These are phyloP conservation scores for Venturia effusa DNA, from an alignment of 2,329 filamentous ascomycete species.

Conservation along the genomic window DNA sequence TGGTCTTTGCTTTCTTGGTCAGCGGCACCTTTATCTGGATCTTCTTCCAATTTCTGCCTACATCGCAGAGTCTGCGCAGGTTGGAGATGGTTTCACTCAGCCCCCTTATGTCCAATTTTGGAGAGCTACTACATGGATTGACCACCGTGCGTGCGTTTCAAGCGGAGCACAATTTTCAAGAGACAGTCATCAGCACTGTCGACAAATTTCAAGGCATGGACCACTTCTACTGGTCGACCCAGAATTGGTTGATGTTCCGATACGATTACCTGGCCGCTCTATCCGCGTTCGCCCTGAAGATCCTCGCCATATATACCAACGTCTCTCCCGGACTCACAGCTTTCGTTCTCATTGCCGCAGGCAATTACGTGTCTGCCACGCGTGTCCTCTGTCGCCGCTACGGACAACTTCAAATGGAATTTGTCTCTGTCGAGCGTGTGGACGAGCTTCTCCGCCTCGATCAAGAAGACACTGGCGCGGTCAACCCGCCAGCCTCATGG, in stretches of 20 bases:
- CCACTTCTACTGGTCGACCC: constrained; percentile 84
- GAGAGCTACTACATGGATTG: constrained; percentile 72
- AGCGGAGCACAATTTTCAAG: constrained; percentile 69
- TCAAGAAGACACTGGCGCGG: constrained; percentile 56
- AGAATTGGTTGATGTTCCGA: constrained; percentile 73
- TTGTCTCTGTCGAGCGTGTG: constrained; percentile 79
- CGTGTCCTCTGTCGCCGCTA: constrained; percentile 69
- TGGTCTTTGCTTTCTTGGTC: constrained; percentile 59
- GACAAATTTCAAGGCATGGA: constrained; percentile 91
- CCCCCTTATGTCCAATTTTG: constrained; percentile 86
- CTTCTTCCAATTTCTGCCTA: constrained; percentile 68
- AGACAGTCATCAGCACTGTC: constrained; percentile 66
- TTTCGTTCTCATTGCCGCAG: constrained; percentile 67
- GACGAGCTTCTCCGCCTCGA: constrained; percentile 72
- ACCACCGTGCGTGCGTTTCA: constrained; percentile 78
- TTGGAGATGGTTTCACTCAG: constrained; percentile 85
- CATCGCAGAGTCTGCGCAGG: constrained; percentile 70
- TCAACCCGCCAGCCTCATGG: constrained; percentile 66
- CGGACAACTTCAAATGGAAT: constrained; percentile 81
- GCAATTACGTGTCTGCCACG: constrained; percentile 55
- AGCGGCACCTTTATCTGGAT: constrained; percentile 59
- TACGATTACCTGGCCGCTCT: constrained; percentile 62
- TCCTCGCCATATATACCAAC: constrained; percentile 63
- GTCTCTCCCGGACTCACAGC: constrained; percentile 70
- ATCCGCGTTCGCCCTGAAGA: constrained; percentile 63